phyloP scores from a whole-genome alignment of 2,329 filamentous ascomycete genomes.

The Onygenales sp. region DNA sequence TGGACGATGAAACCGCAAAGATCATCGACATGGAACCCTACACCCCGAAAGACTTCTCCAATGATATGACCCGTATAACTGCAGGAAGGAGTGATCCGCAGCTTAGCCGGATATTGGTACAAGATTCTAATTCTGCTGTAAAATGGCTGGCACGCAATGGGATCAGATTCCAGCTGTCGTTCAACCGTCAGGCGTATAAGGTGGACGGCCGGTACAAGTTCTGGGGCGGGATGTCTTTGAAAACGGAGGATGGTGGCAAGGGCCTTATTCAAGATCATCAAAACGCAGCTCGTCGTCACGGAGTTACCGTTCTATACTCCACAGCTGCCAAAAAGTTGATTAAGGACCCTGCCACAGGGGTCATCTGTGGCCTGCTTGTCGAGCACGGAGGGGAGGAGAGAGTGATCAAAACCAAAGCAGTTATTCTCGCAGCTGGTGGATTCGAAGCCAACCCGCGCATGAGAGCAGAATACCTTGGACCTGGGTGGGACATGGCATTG shows the following conservation, averaged over 20 bases:
- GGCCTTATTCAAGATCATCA: constrained; percentile 45
- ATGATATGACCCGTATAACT: constrained; percentile 50
- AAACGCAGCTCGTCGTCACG: constrained; percentile 32
- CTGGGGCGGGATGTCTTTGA: constrained; percentile 57
- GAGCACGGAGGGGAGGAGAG: constrained; percentile 7
- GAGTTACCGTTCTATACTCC: constrained; percentile 39
- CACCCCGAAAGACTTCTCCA: constrained; percentile 42
- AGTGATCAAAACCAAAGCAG: constrained; percentile 14
- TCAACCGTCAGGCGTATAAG: constrained; percentile 57
- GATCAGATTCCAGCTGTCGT: constrained; percentile 50
- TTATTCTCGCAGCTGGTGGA: constrained; percentile 44
- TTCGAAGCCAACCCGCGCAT: constrained; percentile 54
- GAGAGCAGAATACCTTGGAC: constrained; percentile 46
- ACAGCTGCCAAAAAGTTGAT: constrained; percentile 30
- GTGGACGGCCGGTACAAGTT: constrained; percentile 54
- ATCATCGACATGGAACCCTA: constrained; percentile 53
- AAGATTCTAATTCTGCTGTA: constrained; percentile 41
- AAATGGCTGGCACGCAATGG: constrained; percentile 49
- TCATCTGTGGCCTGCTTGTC: constrained; percentile 16
- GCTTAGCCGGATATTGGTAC: constrained; percentile 42
- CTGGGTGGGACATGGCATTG: constrained; percentile 52
- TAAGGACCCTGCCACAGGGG: constrained; percentile 12
- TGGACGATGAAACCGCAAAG: constrained; percentile 34
- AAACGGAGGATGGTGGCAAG: constrained; percentile 51
- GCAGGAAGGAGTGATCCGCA: constrained; percentile 42